Evolutionary conservation across 441 rosid genomes (phyloP).

Genomic region (Bruguiera hainesii): DNA sequence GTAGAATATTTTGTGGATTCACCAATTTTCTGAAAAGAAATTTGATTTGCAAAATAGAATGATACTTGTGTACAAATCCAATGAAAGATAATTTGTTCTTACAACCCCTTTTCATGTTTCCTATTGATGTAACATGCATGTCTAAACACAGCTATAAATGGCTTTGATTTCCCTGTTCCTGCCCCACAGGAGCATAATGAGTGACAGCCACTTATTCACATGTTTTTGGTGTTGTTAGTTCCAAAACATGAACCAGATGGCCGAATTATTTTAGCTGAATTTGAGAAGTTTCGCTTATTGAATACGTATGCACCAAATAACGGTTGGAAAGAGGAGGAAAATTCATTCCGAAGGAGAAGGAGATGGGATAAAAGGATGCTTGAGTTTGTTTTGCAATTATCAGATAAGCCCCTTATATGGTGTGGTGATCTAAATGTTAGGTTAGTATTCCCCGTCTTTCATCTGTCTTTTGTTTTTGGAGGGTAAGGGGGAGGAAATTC

Average conservation of each 20-base stretch:
- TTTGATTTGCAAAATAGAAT: too few species aligned
- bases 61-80: too few species aligned
- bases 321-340: slow-evolving; percentile 98
- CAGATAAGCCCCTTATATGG: slow-evolving; percentile 94
- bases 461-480: slow-evolving; percentile 3
- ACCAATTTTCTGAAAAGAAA: too few species aligned
- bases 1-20: too few species aligned
- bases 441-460: slow-evolving; percentile 27
- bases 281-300: slow-evolving; percentile 65
- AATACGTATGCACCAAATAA: slow-evolving; percentile 93
- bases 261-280: slow-evolving; percentile 90
- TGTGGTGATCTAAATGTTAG: slow-evolving; percentile 98
- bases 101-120: neutral
- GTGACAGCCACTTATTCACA: slow-evolving; percentile 14
- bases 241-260: slow-evolving; percentile 93
- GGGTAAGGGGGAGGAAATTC: neutral
- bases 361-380: slow-evolving; percentile 91
- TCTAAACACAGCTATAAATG: neutral
- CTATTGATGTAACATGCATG: neutral
- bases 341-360: slow-evolving; percentile 87
- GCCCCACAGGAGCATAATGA: neutral
- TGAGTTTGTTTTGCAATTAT: slow-evolving; percentile 60
- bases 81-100: neutral
- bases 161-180: neutral
- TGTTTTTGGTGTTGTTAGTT: slow-evolving; percentile 41